Conservation (phyloP, 225 moss, liverwort and hornwort genomes). For the Straminergon stramineum region DNA sequence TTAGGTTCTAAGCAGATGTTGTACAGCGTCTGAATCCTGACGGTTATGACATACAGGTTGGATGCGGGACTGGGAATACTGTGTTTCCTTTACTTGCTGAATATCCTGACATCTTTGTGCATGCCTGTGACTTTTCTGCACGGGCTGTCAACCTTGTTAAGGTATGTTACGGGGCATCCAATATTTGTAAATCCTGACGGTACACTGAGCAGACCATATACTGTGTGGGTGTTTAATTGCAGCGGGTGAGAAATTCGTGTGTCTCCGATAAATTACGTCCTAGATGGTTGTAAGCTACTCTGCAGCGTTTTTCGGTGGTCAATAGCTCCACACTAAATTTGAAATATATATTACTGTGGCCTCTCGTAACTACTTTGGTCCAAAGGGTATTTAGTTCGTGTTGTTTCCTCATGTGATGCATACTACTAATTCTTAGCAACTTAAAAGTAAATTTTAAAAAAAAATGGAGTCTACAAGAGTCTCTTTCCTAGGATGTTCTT, state of each 20-base stretch:
- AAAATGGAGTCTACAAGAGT: background rate
- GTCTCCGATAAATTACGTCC: background rate
- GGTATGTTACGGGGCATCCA: constrained; percentile 18
- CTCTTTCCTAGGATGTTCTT: background rate
- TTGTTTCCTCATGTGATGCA: background rate
- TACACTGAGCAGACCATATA: background rate
- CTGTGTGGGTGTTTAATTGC: background rate
- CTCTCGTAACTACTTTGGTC: background rate
- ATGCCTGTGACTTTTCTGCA: constrained; percentile 93
- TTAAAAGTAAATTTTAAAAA: background rate
- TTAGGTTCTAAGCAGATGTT: background rate
- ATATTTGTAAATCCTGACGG: background rate
- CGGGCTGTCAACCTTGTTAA: constrained; percentile 89
- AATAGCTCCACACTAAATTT: background rate
- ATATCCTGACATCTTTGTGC: constrained; percentile 64
- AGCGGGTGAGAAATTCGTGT: background rate
- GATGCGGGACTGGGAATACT: constrained; percentile 93
- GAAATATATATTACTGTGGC: background rate
- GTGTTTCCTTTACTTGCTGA: constrained; percentile 69
- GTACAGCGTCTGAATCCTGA: background rate
- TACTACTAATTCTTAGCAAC: background rate
- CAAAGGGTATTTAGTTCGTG: background rate
- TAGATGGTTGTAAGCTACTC: background rate
- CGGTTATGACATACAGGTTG: constrained; percentile 50
- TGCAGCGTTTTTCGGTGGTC: background rate